Evolutionary conservation across 345 rosid genomes (phyloP).

Genomic region (Nephelium lappaceum): DNA sequence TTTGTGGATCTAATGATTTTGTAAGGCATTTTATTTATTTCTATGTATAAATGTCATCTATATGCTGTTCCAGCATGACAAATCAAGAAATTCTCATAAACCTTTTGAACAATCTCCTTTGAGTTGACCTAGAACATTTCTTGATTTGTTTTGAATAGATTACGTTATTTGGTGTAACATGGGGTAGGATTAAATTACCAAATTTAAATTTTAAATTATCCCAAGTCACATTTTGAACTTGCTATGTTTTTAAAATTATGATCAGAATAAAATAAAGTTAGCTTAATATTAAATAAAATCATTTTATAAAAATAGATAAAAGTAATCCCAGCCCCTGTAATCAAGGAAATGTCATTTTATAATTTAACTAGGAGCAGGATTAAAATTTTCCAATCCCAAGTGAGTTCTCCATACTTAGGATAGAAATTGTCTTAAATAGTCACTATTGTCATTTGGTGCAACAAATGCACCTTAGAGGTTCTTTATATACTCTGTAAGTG

Average conservation of each 20-base stretch:
- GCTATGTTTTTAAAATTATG: neutral
- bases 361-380: neutral
- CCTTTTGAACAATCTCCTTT: neutral
- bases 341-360: neutral
- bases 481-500: neutral
- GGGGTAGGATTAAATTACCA: neutral
- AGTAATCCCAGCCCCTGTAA: neutral
- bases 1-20: neutral
- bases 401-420: neutral
- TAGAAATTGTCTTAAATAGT: no score
- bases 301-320: no score
- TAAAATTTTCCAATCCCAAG: neutral
- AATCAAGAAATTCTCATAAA: neutral
- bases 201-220: no score
- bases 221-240: neutral
- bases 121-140: neutral
- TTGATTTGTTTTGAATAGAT: neutral
- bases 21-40: neutral
- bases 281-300: no score
- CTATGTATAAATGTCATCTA: neutral
- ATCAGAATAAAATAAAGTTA: neutral
- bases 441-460: neutral
- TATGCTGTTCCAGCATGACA: neutral
- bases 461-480: neutral
- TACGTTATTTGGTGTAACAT: neutral